phyloP scores from a whole-genome alignment of 768 basidiomycete genomes.

The Lentinula detonsa region DNA sequence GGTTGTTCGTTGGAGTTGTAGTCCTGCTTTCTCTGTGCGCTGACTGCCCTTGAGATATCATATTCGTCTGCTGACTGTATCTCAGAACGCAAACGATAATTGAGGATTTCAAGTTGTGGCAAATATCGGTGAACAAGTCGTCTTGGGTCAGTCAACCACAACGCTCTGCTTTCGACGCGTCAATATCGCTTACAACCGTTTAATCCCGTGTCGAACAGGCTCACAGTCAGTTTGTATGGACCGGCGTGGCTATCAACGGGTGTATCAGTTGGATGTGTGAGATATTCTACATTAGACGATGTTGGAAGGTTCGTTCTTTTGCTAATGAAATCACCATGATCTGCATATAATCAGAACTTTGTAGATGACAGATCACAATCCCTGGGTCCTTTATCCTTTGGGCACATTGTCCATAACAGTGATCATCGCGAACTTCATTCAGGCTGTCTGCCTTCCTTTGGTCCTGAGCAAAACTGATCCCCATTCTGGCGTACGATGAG shows the following conservation, averaged over 20 bases:
- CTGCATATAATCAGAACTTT: not conserved
- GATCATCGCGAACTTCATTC: conserved; percentile 30
- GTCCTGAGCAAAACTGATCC: not conserved
- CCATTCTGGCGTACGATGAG: not conserved
- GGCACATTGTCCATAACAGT: conserved; percentile 24
- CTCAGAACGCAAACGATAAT: conserved; percentile 31
- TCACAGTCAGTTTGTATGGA: conserved; percentile 34
- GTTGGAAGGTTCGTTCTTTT: conserved; percentile 38
- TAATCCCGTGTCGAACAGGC: conserved; percentile 20
- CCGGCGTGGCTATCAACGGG: conserved; percentile 43
- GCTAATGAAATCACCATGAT: not conserved
- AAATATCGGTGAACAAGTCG: conserved; percentile 22
- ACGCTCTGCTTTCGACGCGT: not conserved
- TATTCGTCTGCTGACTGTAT: not conserved
- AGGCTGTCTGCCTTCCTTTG: conserved; percentile 1
- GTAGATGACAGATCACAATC: conserved; percentile 35
- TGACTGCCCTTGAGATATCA: not conserved
- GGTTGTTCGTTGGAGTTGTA: conserved; percentile 32
- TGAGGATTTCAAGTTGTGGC: conserved; percentile 37
- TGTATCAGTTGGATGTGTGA: conserved; percentile 41
- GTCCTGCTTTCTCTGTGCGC: conserved; percentile 37
- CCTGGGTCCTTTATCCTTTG: conserved; percentile 30
- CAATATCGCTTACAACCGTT: not conserved
- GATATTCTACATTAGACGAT: conserved; percentile 40
- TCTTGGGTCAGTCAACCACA: conserved; percentile 25